Conservation (phyloP, 2,329 filamentous ascomycete species). For the Penicillium sp. region DNA sequence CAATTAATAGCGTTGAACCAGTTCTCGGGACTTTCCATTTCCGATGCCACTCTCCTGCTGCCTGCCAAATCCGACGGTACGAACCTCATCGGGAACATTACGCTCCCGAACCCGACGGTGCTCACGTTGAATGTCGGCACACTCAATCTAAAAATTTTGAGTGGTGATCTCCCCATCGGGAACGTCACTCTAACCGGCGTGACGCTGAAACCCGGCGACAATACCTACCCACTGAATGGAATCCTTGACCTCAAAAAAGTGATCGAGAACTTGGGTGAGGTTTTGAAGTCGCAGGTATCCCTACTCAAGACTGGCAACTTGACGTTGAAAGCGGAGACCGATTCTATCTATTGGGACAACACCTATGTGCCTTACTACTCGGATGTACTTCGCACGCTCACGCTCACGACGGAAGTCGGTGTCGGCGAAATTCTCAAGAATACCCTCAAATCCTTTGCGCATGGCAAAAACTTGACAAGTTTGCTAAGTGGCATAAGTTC, state of each 20-base stretch:
- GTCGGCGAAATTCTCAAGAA: constrained; percentile 20
- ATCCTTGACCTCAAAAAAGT: constrained; percentile 15
- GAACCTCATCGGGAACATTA: constrained; percentile 22
- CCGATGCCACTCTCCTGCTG: constrained; percentile 20
- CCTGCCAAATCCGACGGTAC: constrained; percentile 19
- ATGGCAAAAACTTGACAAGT: constrained; percentile 3
- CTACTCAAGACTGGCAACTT: constrained; percentile 13
- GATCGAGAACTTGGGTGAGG: constrained; percentile 11
- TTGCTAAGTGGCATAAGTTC: neutral
- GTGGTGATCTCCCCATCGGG: constrained; percentile 17
- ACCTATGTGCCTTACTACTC: constrained; percentile 22
- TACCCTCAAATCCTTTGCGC: constrained; percentile 10
- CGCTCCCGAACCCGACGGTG: constrained; percentile 22
- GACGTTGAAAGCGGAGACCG: constrained; percentile 11
- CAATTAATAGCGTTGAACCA: constrained; percentile 17
- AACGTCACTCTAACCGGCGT: constrained; percentile 19
- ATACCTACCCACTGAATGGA: constrained; percentile 19
- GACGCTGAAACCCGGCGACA: constrained; percentile 20
- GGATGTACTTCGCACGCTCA: constrained; percentile 15
- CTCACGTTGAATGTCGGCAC: constrained; percentile 23
- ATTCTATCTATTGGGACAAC: constrained; percentile 15
- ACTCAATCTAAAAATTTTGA: constrained; percentile 21
- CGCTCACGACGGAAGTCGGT: constrained; percentile 13
- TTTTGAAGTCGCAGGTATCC: constrained; percentile 16
- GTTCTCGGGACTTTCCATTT: constrained; percentile 19